Evolutionary conservation across 129 eudicot genomes (phyloP), one percentile per base, ranked within the genome.

Genomic region (Calendula officinalis): DNA sequence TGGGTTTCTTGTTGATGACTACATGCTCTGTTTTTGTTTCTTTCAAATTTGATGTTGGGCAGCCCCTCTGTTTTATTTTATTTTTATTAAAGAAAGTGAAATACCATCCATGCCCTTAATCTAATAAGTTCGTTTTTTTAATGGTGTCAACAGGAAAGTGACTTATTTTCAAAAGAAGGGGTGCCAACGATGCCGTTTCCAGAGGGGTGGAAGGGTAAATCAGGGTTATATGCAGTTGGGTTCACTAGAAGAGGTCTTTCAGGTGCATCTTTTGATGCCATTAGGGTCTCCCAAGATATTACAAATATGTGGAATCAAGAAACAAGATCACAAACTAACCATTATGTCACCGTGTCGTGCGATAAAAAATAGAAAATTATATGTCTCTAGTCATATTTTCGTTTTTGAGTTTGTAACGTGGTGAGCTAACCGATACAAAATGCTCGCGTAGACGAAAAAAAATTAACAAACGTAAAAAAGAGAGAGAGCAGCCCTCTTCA

Each of bases 181-280:
- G 54, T 80, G 66, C 90, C 94, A 61, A 75, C 12, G 65, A 54
- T 73, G 42, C 77, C 86, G 68, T 84, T 82, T 69, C 90, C 96
- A 60, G 73, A 81, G 48, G 91, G 98, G 4, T 91, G 98, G 98
- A 91, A 91, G 74, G 98, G 98, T 3, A 77, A 83, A 79, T 79
- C 64, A n/a, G 98, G 98, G 32, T 45, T 91, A 13, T 91, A 91
- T 66, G 86, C 96, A 37, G 98, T 86, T 66, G 98, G 98, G 38
- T 91, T 91, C 86, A 88, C 96, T 54, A 75, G 82, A 48, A 83
- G 82, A 70, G 98, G 98, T 33, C 70, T 91, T 1, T 81, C 89
- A 4, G 98, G 98, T 77, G 96, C 96, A 58, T 78, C 98, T 11
- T 61, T 71, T 34, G 98, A 91, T 60, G 98, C 96, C 49, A 64